Percentiles rank a stretch among this genome's conserved stretches.
Conservation (phyloP, 1,284 basidiomycete species). For the Athelia psychrophila region DNA sequence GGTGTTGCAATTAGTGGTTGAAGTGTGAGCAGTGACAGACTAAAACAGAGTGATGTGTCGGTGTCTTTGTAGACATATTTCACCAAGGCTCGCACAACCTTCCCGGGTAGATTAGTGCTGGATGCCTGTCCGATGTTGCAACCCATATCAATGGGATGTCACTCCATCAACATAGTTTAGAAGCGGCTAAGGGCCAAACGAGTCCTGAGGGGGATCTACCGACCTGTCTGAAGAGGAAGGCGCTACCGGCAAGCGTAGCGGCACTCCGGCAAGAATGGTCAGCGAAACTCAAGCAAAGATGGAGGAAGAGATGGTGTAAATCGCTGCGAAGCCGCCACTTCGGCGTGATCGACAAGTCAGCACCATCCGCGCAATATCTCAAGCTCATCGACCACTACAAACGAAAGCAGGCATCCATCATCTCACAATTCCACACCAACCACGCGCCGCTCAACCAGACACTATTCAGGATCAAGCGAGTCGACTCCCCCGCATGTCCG, state of each 20-base stretch:
- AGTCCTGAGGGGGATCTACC: neutral
- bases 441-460: constrained; percentile 8
- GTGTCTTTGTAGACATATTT: no score
- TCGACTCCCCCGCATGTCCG: constrained; percentile 4
- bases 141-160: no score
- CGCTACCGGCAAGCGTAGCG: neutral
- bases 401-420: constrained; percentile 2
- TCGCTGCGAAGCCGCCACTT: neutral
- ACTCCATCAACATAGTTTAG: no score
- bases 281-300: neutral
- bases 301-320: neutral
- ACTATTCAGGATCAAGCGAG: constrained; percentile 7
- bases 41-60: no score
- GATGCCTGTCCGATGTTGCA: no score
- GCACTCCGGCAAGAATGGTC: neutral
- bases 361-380: neutral
- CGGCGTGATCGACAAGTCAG: neutral
- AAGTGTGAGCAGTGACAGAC: no score
- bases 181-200: constrained; percentile 7
- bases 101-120: no score
- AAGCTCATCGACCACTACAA: neutral
- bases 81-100: no score
- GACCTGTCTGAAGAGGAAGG: neutral
- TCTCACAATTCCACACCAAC: constrained; percentile 7
- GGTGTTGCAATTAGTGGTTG: no score